Evolutionary conservation across 345 rosid species (phyloP), one percentile per base, ranked within the genome.

Genomic region (Durio zibethinus): DNA sequence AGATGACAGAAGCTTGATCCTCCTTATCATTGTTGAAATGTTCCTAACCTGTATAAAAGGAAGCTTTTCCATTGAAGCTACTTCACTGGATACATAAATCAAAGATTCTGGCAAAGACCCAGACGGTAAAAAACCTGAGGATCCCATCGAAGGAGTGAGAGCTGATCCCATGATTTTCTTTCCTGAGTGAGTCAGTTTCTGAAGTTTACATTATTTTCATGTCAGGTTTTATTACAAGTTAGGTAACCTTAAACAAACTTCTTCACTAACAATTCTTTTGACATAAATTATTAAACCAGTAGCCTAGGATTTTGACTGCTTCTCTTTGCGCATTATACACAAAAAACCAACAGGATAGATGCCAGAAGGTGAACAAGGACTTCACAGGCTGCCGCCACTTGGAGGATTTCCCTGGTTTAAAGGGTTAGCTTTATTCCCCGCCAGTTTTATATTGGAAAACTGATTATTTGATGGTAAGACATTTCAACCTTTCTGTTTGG

Each of bases 1-100:
- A 54, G 88, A 88, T 43, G 83, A 84, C 29, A 91, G 84, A 75
- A 89, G 86, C 52, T 84, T 88, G 77, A 88, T 83, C 73, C 93
- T 88, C 78, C 95, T 84, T 74, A 85, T 80, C 87, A 87, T 87
- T 35, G 82, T 83, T 12, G 90, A 87, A 42, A 83, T 77, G 76
- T 87, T 89, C 77, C 82, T 81, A 2, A 70, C 78, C 52, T 91
- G 93, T 15, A 89, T 56, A 1, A 45, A 64, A 20, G 91, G 89
- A 66, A 86, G 80, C 79, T 83, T 88, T 54, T 88, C 90, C 84
- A 84, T 63, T 48, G 93, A 85, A 53, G 82, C 70, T 36, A 89
- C 82, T 62, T 88, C 91, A 27, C 72, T 80, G 78, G 88, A 88
- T 16, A 83, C 35, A 54, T 83, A 86, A 83, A 86, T 76, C 75